Evolutionary conservation across 331 rosid species (phyloP).

Genomic region (Acacia pycnantha): DNA sequence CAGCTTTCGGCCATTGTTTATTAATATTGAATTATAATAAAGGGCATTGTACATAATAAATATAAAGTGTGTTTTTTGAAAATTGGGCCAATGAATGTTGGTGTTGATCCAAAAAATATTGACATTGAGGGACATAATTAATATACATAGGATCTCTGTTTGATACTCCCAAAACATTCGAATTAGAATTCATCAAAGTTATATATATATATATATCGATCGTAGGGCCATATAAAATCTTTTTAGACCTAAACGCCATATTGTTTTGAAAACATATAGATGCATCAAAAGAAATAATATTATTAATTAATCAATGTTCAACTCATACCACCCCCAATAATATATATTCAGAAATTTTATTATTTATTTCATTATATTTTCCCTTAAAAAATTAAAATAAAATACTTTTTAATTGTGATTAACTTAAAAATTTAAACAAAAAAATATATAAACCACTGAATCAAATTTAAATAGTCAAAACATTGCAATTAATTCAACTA

Average conservation of each 20-base stretch:
- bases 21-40: too few relatives aligned
- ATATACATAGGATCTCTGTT: neutral
- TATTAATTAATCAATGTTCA: neutral
- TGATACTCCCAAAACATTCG: neutral
- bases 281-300: neutral
- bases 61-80: neutral
- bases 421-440: too few relatives aligned
- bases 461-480: too few relatives aligned
- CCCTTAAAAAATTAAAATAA: neutral
- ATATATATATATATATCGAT: neutral
- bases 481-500: too few relatives aligned
- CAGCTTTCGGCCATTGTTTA: neutral
- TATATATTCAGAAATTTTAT: neutral
- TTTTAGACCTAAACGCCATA: neutral
- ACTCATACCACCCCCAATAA: neutral
- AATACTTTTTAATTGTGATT: too few relatives aligned
- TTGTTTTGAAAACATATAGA: too few relatives aligned
- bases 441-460: too few relatives aligned
- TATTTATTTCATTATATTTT: too few relatives aligned
- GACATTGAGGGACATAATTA: neutral
- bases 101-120: conserved; percentile 10
- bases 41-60: neutral
- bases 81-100: conserved; percentile 34
- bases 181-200: neutral
- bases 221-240: neutral